phyloP scores from a whole-genome alignment of 345 rosid genomes.

The Reutealis trisperma region DNA sequence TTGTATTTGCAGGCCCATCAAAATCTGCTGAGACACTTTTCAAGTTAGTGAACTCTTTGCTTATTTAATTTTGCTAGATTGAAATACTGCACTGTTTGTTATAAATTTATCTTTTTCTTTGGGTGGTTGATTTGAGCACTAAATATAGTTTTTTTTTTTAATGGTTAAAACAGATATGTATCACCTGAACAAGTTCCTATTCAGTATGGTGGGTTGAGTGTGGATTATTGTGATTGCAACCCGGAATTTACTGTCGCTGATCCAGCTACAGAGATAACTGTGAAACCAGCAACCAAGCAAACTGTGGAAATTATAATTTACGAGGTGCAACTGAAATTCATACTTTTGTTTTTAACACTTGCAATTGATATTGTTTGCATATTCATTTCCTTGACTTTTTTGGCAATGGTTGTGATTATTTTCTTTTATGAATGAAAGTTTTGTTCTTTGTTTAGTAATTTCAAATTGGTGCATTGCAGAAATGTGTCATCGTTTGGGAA shows the following conservation, averaged over 20 bases:
- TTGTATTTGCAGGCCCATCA: conserved; percentile 80
- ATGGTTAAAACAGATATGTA: conserved; percentile 50
- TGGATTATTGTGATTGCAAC: conserved; percentile 77
- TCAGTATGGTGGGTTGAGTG: conserved; percentile 86
- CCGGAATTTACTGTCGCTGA: conserved; percentile 73
- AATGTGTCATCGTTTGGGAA: conserved; percentile 85
- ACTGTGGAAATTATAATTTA: conserved; percentile 79
- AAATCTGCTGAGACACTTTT: conserved; percentile 77
- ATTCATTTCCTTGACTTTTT: too few species aligned
- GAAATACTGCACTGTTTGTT: not conserved
- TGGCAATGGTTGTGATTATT: not conserved
- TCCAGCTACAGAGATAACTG: conserved; percentile 61
- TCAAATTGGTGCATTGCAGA: conserved; percentile 40
- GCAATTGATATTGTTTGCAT: not conserved
- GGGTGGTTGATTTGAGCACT: conserved; percentile 1
- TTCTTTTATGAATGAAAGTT: not conserved
- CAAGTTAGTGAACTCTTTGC: conserved; percentile 49
- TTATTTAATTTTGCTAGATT: not conserved
- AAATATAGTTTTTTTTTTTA: not conserved
- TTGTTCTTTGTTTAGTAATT: not conserved
- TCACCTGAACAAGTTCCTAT: conserved; percentile 87
- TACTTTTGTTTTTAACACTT: not conserved
- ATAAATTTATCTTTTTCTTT: not conserved
- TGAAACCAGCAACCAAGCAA: conserved; percentile 83
- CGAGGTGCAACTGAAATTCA: conserved; percentile 50